Percentiles rank a stretch among this genome's conserved stretches.
Conservation (phyloP, 108 stramenopile genomes). For the Cylindrotheca fusiformis region DNA sequence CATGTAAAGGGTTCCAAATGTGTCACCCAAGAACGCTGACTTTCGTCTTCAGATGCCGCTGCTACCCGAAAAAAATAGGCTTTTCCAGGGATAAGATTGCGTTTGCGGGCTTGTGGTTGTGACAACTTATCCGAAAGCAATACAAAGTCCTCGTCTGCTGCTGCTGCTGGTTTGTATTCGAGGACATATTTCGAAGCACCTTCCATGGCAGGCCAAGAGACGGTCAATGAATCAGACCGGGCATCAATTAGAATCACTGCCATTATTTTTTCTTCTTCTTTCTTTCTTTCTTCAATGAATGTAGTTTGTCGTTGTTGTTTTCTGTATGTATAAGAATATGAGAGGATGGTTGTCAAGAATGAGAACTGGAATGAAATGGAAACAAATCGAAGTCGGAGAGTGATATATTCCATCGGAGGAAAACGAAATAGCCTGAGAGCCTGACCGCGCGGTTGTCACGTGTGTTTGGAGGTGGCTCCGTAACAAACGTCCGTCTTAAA, state of each 20-base stretch:
- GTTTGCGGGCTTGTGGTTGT: conserved; percentile 61
- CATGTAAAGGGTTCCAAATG: conserved; percentile 34
- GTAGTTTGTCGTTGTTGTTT: background rate
- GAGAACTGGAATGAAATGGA: too few species aligned
- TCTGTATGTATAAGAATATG: too few species aligned
- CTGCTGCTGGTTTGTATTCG: conserved; percentile 43
- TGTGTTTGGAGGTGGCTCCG: too few species aligned
- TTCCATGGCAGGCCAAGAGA: conserved; percentile 58
- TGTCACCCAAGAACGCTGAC: conserved; percentile 24
- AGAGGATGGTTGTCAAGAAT: too few species aligned
- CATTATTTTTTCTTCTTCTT: conserved; percentile 3
- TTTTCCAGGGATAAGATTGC: conserved; percentile 45
- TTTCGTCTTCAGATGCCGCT: conserved; percentile 27
- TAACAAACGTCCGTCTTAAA: too few species aligned
- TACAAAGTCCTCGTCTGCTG: conserved; percentile 51
- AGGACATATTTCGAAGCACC: conserved; percentile 47
- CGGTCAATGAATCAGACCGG: conserved; percentile 59
- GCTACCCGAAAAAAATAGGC: conserved; percentile 68
- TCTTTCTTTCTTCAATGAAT: background rate
- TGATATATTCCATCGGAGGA: too few species aligned
- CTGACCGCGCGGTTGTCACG: too few species aligned
- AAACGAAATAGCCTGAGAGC: too few species aligned
- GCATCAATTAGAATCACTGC: conserved; percentile 49
- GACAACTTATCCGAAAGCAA: conserved; percentile 54
- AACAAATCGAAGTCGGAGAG: too few species aligned